These are phyloP conservation scores for Exophiala spinifera DNA, from an alignment of 2,329 filamentous ascomycete species.

Conservation along the genomic window DNA sequence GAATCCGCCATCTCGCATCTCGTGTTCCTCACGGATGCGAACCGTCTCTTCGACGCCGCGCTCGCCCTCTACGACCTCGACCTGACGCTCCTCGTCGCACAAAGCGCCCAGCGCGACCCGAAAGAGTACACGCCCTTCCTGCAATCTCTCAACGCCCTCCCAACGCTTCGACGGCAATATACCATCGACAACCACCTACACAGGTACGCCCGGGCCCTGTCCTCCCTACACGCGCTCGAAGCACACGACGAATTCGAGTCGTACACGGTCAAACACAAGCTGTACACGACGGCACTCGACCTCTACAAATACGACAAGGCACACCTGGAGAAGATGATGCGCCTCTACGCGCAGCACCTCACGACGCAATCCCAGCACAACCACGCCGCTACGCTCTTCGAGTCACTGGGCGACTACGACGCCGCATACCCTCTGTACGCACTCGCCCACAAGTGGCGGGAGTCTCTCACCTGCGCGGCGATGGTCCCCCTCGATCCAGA, in stretches of 20 bases:
- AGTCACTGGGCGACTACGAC: conserved; percentile 72
- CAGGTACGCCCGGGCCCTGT: conserved; percentile 72
- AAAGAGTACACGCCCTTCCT: conserved; percentile 94
- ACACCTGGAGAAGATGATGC: conserved; percentile 66
- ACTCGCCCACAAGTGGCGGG: conserved; percentile 82
- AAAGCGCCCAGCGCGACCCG: conserved; percentile 93
- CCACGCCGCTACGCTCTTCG: conserved; percentile 84
- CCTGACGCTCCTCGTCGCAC: conserved; percentile 82
- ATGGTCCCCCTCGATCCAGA: conserved; percentile 61
- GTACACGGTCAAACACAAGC: conserved; percentile 74
- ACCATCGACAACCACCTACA: conserved; percentile 85
- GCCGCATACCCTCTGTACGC: conserved; percentile 81
- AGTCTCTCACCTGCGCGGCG: conserved; percentile 77
- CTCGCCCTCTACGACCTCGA: conserved; percentile 90
- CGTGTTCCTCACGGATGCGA: conserved; percentile 92
- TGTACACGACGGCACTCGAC: conserved; percentile 74
- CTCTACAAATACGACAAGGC: conserved; percentile 78
- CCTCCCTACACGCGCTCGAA: conserved; percentile 69
- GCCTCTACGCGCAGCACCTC: conserved; percentile 75
- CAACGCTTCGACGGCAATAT: conserved; percentile 69
- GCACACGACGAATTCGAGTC: conserved; percentile 72
- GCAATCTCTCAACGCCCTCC: conserved; percentile 74
- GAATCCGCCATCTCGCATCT: conserved; percentile 94
- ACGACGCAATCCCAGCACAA: conserved; percentile 71
- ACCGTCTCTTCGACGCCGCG: conserved; percentile 84